Conservation (phyloP, 768 basidiomycete genomes). For the Boletus tomentosulus region DNA sequence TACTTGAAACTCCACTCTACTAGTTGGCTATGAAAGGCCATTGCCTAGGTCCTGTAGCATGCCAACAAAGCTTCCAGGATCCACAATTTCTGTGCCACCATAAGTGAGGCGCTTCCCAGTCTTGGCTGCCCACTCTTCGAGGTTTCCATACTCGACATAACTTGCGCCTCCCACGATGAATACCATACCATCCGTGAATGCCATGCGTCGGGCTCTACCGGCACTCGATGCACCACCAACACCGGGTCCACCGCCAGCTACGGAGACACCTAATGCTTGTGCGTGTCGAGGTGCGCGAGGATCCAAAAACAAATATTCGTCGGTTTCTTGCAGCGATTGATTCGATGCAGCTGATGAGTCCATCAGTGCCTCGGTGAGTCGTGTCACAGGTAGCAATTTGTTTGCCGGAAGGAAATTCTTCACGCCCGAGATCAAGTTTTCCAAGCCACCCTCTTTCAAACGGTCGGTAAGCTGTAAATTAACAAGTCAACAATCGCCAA, state of each 20-base stretch:
- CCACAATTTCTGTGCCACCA: constrained; percentile 92
- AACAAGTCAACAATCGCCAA: not conserved
- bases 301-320: constrained; percentile 93
- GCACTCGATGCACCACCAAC: constrained; percentile 30
- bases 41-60: constrained; percentile 65
- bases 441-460: constrained; percentile 92
- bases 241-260: constrained; percentile 42
- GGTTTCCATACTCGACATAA: constrained; percentile 95
- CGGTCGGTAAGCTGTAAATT: constrained; percentile 76
- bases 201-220: constrained; percentile 57
- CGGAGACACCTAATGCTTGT: constrained; percentile 45
- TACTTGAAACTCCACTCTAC: constrained; percentile 28
- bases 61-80: constrained; percentile 80
- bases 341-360: constrained; percentile 93
- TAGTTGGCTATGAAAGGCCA: constrained; percentile 23
- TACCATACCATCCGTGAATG: constrained; percentile 84
- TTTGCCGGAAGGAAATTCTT: constrained; percentile 96
- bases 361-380: constrained; percentile 94
- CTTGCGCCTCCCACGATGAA: constrained; percentile 97
- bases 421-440: constrained; percentile 95
- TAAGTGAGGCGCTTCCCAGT: constrained; percentile 86
- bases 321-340: constrained; percentile 92
- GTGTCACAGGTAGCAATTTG: constrained; percentile 88
- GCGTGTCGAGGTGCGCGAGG: constrained; percentile 70
- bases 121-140: constrained; percentile 87